Conservation (phyloP, 129 eudicot genomes). For the Gnaphalium uliginosum region DNA sequence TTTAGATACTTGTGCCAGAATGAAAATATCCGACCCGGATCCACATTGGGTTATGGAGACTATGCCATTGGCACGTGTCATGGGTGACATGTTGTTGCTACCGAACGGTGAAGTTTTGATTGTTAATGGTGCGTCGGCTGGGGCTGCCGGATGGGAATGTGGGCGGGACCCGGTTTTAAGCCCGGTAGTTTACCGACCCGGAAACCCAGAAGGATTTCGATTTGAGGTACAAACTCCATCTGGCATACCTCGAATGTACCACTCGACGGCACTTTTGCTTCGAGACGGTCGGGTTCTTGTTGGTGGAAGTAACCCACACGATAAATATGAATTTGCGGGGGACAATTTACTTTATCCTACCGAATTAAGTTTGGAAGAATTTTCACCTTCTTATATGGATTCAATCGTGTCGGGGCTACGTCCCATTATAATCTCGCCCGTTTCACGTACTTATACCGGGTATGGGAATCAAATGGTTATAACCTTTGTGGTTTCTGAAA, state of each 20-base stretch:
- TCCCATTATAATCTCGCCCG: conserved; percentile 50
- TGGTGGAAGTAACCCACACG: conserved; percentile 68
- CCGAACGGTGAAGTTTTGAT: conserved; percentile 56
- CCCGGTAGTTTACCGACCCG: background rate
- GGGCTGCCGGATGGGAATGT: conserved; percentile 62
- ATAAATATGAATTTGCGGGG: conserved; percentile 39
- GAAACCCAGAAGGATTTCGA: conserved; percentile 5
- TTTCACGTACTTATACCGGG: conserved; percentile 2
- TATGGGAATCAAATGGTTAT: conserved; percentile 36
- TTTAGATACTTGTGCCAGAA: conserved; percentile 53
- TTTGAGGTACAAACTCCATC: conserved; percentile 45
- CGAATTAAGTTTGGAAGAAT: conserved; percentile 65
- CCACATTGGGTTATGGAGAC: conserved; percentile 65
- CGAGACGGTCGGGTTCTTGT: conserved; percentile 59
- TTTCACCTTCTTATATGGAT: conserved; percentile 60
- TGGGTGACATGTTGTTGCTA: conserved; percentile 68
- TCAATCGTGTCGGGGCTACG: conserved; percentile 28
- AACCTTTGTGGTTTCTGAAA: conserved; percentile 34
- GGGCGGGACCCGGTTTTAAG: conserved; percentile 52
- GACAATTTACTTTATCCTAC: conserved; percentile 51
- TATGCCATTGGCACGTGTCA: conserved; percentile 67
- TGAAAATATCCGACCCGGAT: conserved; percentile 51
- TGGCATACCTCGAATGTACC: conserved; percentile 59
- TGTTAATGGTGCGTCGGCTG: conserved; percentile 53
- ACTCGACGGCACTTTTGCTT: conserved; percentile 51